Evolutionary conservation across 495 filamentous ascomycete genomes (phyloP).

Genomic region (Tricharina praecox): DNA sequence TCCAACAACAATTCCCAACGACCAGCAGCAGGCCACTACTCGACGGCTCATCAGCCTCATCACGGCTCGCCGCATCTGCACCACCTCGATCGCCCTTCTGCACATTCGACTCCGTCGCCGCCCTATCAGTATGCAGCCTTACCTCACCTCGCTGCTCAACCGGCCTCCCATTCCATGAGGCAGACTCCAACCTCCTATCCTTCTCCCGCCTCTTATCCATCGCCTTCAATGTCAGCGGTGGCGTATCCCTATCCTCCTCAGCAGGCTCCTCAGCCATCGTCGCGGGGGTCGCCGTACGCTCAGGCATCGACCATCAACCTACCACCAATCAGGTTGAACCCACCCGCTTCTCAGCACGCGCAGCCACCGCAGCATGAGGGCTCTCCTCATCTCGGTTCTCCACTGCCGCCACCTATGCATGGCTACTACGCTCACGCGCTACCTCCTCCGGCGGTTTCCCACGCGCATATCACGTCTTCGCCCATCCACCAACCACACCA

Average conservation of each 20-base stretch:
- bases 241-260: conserved; percentile 35
- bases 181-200: conserved; percentile 32
- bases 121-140: conserved; percentile 27
- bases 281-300: conserved; percentile 32
- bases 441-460: conserved; percentile 14
- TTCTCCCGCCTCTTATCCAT: conserved; percentile 34
- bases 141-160: conserved; percentile 21
- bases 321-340: conserved; percentile 33
- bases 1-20: conserved; percentile 20
- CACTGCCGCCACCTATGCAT: conserved; percentile 29
- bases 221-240: conserved; percentile 36
- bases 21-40: conserved; percentile 20
- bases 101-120: conserved; percentile 28
- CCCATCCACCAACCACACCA: conserved; percentile 30
- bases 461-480: conserved; percentile 27
- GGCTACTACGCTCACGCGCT: conserved; percentile 12
- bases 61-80: conserved; percentile 26
- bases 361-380: conserved; percentile 24
- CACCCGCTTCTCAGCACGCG: conserved; percentile 28
- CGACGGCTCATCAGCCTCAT: conserved; percentile 18
- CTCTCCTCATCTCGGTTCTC: conserved; percentile 29
- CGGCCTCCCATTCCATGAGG: conserved; percentile 16
- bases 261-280: conserved; percentile 28
- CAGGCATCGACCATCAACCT: conserved; percentile 33
- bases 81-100: conserved; percentile 26